Evolutionary conservation across 805 yeast species (phyloP).

Genomic region (Candida nitratophila): DNA sequence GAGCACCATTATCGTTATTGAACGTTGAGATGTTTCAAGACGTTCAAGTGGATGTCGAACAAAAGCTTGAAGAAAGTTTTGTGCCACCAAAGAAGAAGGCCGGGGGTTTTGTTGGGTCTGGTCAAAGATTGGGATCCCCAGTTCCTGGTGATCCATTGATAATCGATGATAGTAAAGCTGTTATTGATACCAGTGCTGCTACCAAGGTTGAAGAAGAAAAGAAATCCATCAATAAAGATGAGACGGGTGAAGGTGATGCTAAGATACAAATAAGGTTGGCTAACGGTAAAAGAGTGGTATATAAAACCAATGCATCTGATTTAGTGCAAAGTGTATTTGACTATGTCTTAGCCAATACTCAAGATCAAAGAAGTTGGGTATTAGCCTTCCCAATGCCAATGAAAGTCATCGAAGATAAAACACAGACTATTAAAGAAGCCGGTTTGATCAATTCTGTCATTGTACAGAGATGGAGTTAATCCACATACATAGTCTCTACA

Average conservation of each 20-base stretch:
- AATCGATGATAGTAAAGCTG: slow-evolving; percentile 7
- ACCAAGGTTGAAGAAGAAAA: slow-evolving; percentile 11
- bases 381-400: slow-evolving; percentile 82
- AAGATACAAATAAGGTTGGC: slow-evolving; percentile 79
- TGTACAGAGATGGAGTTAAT: slow-evolving; percentile 71
- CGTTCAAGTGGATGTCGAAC: slow-evolving; percentile 83
- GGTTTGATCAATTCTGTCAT: slow-evolving; percentile 79
- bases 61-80: slow-evolving; percentile 76
- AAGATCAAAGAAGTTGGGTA: slow-evolving; percentile 44
- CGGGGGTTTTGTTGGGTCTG: slow-evolving; percentile 72
- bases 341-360: slow-evolving; percentile 48
- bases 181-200: slow-evolving; percentile 11
- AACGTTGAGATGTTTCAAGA: slow-evolving; percentile 86
- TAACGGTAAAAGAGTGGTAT: slow-evolving; percentile 64
- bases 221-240: slow-evolving; percentile 10
- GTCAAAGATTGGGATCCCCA: slow-evolving; percentile 85
- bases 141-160: slow-evolving; percentile 61
- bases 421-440: slow-evolving; percentile 59
- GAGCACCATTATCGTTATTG: slow-evolving; percentile 81
- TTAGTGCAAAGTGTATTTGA: slow-evolving; percentile 62
- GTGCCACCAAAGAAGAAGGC: slow-evolving; percentile 41
- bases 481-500: not conserved
- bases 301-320: slow-evolving; percentile 57
- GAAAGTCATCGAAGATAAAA: slow-evolving; percentile 54
- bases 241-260: slow-evolving; percentile 50